Base-by-base conservation (phyloP, 192 early-diverging fungal genomes). In the Backusella morwellensis region DNA sequence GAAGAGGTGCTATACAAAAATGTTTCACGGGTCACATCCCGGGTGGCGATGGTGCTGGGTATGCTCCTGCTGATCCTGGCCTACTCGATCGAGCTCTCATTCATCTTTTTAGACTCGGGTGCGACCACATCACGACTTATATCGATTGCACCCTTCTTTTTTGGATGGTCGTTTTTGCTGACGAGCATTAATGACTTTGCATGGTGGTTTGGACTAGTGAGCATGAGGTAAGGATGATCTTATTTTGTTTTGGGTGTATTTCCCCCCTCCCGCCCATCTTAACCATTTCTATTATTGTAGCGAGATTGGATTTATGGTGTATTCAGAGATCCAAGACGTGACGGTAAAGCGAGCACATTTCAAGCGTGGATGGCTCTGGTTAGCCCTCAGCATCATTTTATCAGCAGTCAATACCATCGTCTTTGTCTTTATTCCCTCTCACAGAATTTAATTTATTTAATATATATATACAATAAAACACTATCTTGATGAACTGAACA, bases 1-100 rank as follows among this genome's bases (percentile, higher is more conserved):
- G 78, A 86, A 32, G 47, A 76, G 2, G 72, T 82, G 7, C 72
- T 84, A n/a, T 79, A 84, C 35, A 86, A 75, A 12, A 86, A 86
- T 56, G n/a, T 86, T 0, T 75, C 80, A 8, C 38, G 21, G 2
- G 26, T n/a, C 8, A 47, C 75, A 32, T 68, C 80, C 0, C 69
- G 71, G 11, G 2, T 84, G 3, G 71, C 73, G 15, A 26, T 86
- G 66, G 34, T 68, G 12, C 21, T 80, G 8, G 80, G 80, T 6
- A 56, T 86, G 5, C 0, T 82, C 0, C 29, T 79, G 6, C 54
- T 86, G 11, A 82, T 77, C 12, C 32, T 74, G 70, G 82, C 80
- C 9, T 80, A 82, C 19, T 66, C 81, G 0, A 63, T 86, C 29
- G 83, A 82, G n/a, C 66, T 86, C 23, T 79, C 75, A 34, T 80